These are phyloP conservation scores for Crithidia thermophila DNA, from an alignment of 208 protist genomes.

Conservation along the genomic window DNA sequence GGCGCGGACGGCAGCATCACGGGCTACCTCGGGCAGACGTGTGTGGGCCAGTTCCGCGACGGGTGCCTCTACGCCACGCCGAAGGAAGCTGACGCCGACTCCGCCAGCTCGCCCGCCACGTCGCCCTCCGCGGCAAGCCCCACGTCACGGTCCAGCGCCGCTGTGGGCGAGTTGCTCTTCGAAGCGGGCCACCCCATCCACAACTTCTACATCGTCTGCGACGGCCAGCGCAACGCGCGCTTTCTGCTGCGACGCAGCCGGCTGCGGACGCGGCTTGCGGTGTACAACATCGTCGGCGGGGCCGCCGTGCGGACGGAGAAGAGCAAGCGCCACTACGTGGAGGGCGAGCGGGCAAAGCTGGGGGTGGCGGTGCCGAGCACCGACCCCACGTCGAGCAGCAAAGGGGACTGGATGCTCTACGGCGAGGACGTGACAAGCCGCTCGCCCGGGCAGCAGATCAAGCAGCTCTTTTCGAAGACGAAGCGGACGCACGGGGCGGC, in stretches of 20 bases:
- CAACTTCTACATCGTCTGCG: conserved; percentile 59
- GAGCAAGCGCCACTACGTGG: conserved; percentile 39
- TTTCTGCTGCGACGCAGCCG: conserved; percentile 60
- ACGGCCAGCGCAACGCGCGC: conserved; percentile 45
- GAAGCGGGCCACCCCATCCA: conserved; percentile 69
- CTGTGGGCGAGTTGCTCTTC: conserved; percentile 51
- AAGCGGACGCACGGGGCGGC: background rate
- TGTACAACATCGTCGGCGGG: conserved; percentile 52
- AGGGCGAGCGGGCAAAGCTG: conserved; percentile 42
- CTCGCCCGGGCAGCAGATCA: conserved; percentile 3
- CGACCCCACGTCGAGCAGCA: conserved; percentile 4
- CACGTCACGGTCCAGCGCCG: background rate
- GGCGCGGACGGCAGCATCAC: conserved; percentile 36
- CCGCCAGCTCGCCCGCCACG: background rate
- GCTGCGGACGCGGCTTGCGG: conserved; percentile 46
- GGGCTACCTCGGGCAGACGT: conserved; percentile 33
- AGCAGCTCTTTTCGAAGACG: conserved; percentile 20
- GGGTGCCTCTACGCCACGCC: conserved; percentile 17
- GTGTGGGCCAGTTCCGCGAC: conserved; percentile 31
- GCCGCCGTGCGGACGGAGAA: conserved; percentile 45
- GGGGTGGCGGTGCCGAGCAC: conserved; percentile 44
- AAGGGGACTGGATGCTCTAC: conserved; percentile 47
- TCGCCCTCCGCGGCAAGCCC: conserved; percentile 2
- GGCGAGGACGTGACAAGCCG: conserved; percentile 29
- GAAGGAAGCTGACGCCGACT: background rate